Percentiles rank a stretch among this genome's conserved stretches.
Evolutionary conservation across 108 stramenopile species (phyloP).

Genomic region (Nitzschia putrida): DNA sequence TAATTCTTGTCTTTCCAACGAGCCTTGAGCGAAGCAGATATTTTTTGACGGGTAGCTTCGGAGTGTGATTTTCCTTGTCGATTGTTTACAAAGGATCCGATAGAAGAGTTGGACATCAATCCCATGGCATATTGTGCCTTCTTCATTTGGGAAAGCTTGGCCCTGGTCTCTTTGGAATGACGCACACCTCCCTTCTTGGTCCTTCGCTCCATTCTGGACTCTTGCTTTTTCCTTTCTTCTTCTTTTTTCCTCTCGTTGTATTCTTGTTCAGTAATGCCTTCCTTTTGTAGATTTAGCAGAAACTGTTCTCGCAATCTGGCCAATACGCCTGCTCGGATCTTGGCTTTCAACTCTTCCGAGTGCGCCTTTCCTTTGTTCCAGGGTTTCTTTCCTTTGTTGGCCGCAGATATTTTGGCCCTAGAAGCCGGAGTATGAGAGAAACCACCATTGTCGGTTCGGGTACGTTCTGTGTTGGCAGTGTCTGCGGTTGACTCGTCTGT

Average conservation of each 20-base stretch:
- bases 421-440: conserved; percentile 72
- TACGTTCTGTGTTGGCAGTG: background rate
- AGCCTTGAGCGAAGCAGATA: conserved; percentile 63
- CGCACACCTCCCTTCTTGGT: conserved; percentile 82
- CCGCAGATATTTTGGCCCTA: conserved; percentile 79
- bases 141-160: conserved; percentile 71
- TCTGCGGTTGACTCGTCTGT: too few species aligned
- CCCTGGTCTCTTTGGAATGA: conserved; percentile 77
- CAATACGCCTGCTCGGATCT: conserved; percentile 79
- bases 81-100: too few species aligned
- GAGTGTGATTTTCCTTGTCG: conserved; percentile 69
- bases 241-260: conserved; percentile 63
- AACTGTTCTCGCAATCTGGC: conserved; percentile 69
- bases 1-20: conserved; percentile 72
- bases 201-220: conserved; percentile 58
- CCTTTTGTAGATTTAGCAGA: conserved; percentile 56
- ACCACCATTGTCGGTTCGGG: conserved; percentile 75
- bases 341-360: conserved; percentile 64
- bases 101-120: background rate
- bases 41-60: conserved; percentile 80
- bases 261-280: conserved; percentile 81
- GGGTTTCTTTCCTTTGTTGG: conserved; percentile 85
- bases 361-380: conserved; percentile 85
- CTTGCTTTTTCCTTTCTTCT: conserved; percentile 54
- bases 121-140: conserved; percentile 75